Percentiles rank a stretch among this genome's conserved stretches.
Evolutionary conservation across 257 asterid genomes (phyloP).

Genomic region (Lantana camara): DNA sequence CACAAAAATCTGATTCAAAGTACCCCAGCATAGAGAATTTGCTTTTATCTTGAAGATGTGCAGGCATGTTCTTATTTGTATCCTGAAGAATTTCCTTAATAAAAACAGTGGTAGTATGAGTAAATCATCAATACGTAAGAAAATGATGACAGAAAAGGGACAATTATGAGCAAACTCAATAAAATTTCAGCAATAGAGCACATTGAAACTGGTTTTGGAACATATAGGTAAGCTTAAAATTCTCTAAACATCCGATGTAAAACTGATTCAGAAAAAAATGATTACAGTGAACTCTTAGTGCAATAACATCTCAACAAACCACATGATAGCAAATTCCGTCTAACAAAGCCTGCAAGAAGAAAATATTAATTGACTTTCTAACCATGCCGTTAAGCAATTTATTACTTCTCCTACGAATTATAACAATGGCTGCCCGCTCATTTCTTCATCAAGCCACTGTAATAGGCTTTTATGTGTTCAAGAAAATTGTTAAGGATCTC

Average conservation of each 20-base stretch:
- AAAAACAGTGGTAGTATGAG: background rate
- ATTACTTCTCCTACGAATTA: background rate
- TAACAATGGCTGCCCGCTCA: background rate
- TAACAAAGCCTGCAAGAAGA: background rate
- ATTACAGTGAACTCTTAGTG: background rate
- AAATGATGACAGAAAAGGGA: background rate
- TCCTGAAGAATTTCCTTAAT: constrained; percentile 57
- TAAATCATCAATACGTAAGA: constrained; percentile 11
- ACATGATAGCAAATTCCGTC: background rate
- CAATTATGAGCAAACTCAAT: constrained; percentile 4
- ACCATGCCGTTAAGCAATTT: background rate
- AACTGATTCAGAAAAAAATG: background rate
- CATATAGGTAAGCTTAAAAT: background rate
- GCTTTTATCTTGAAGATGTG: constrained; percentile 62
- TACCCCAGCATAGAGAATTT: constrained; percentile 67
- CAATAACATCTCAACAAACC: background rate
- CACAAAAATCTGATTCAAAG: constrained; percentile 41
- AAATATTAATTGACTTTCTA: background rate
- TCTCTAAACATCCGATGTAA: background rate
- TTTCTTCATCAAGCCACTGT: background rate
- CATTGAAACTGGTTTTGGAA: background rate
- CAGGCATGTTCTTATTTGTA: constrained; percentile 63
- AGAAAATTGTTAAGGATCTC: background rate
- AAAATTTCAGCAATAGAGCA: background rate
- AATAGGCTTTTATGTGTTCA: background rate